Conservation (phyloP, 305 asterid species). For the Fraxinus sp. region DNA sequence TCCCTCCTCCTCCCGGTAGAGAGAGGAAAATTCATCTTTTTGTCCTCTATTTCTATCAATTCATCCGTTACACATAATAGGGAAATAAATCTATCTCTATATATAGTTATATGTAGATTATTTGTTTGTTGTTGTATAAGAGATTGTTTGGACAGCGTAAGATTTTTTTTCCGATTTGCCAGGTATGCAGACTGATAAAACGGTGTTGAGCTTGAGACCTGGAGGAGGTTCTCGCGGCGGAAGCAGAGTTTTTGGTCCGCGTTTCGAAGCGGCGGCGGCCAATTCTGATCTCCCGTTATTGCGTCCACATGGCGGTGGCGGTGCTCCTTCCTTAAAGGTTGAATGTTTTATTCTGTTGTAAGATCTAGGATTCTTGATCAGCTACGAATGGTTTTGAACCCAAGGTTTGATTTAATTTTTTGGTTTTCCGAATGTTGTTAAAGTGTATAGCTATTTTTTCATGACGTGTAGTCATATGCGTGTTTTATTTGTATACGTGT, state of each 20-base stretch:
- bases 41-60: conserved; percentile 8
- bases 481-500: background rate
- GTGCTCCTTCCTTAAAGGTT: conserved; percentile 57
- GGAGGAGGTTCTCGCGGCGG: conserved; percentile 84
- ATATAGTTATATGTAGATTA: conserved; percentile 11
- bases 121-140: conserved; percentile 10
- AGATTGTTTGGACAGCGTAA: conserved; percentile 36
- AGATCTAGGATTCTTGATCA: conserved; percentile 37
- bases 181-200: conserved; percentile 95
- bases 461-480: background rate
- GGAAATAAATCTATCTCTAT: conserved; percentile 19
- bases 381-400: background rate
- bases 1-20: conserved; percentile 34
- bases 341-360: conserved; percentile 4
- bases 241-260: conserved; percentile 72
- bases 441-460: background rate
- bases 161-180: conserved; percentile 32
- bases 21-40: conserved; percentile 40
- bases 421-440: background rate
- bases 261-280: conserved; percentile 58
- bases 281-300: conserved; percentile 64
- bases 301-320: conserved; percentile 58
- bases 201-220: conserved; percentile 89
- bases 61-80: conserved; percentile 24
- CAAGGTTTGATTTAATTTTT: background rate